These are phyloP conservation scores for Colletotrichum navitas DNA, from an alignment of 2,329 filamentous ascomycete genomes.

Conservation along the genomic window DNA sequence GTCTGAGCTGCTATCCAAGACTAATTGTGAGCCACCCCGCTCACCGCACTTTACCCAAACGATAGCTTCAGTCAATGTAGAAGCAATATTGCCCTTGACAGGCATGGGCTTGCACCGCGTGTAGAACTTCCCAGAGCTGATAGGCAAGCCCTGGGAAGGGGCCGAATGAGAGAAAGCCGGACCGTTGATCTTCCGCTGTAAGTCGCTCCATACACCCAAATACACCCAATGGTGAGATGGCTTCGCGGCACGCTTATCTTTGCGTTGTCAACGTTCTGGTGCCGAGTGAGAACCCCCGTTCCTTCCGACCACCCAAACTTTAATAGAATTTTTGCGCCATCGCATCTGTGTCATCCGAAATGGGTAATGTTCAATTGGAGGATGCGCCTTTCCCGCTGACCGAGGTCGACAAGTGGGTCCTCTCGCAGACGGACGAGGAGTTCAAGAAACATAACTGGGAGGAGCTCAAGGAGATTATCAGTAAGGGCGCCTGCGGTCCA, in stretches of 20 bases:
- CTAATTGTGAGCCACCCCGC: neutral
- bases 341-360: slow-evolving; percentile 44
- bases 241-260: slow-evolving; percentile 3
- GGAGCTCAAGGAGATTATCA: slow-evolving; percentile 75
- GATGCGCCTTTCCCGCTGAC: slow-evolving; percentile 71
- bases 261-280: neutral
- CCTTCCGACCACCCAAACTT: neutral
- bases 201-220: slow-evolving; percentile 25
- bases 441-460: slow-evolving; percentile 81
- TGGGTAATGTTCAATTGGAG: slow-evolving; percentile 56
- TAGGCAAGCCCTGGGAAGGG: neutral
- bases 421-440: slow-evolving; percentile 75
- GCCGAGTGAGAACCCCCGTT: neutral
- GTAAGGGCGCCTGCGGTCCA: slow-evolving; percentile 51
- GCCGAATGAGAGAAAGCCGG: slow-evolving; percentile 22
- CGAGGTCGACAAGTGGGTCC: slow-evolving; percentile 68
- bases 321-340: neutral
- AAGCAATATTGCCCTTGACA: neutral
- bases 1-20: neutral
- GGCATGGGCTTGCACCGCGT: neutral
- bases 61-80: neutral
- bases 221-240: slow-evolving; percentile 12
- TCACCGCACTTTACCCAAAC: neutral
- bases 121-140: neutral
- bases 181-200: slow-evolving; percentile 40